Evolutionary conservation across 768 basidiomycete genomes (phyloP), one percentile per base, ranked within the genome.

Genomic region (Calocera viscosa): DNA sequence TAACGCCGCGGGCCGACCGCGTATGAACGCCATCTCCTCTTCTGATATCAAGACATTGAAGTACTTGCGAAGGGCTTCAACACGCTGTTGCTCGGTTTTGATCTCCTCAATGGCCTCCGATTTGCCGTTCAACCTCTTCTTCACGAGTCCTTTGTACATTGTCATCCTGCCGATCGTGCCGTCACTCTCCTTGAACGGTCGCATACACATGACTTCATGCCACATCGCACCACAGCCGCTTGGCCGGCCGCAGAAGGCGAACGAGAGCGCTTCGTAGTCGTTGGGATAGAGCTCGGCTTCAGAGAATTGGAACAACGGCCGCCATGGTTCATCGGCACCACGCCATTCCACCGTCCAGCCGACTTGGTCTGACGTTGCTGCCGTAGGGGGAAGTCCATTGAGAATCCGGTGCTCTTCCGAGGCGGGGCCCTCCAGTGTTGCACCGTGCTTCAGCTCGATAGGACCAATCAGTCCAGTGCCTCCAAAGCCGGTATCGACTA

Each of bases 321-420:
- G 53, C 53, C 53, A 60, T 28, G 53, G 53, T 19, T 26, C 53
- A 22, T 60, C 53, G 5, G 16, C 26, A 60, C 26, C 53, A 28
- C 53, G 53, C 53, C 53, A 60, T 60, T 60, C 53, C 14, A 60
- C 53, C 19, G 26, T 60, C 53, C 53, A 60, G 24, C 53, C 53
- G 11, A 22, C 11, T 26, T 16, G 53, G 30, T 60, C 53, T 2
- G 11, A 5, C 2, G 53, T 8, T 26, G 53, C 53, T 5, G 53
- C 53, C 2, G 14, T 32, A 2, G 30, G 10, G 5, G 53, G 53
- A 7, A 28, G 24, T 11, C 53, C 53, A 8, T 30, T 60, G 26
- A 32, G 30, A 32, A 60, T 32, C 24, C 53, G 53, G 30, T 60
- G 53, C 22, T 60, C 53, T 60, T 60, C 53, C 22, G 53, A 2